Percentiles rank a stretch among this genome's conserved stretches.
Conservation (phyloP, 148 eudicot species). For the Polygonum aviculare region DNA sequence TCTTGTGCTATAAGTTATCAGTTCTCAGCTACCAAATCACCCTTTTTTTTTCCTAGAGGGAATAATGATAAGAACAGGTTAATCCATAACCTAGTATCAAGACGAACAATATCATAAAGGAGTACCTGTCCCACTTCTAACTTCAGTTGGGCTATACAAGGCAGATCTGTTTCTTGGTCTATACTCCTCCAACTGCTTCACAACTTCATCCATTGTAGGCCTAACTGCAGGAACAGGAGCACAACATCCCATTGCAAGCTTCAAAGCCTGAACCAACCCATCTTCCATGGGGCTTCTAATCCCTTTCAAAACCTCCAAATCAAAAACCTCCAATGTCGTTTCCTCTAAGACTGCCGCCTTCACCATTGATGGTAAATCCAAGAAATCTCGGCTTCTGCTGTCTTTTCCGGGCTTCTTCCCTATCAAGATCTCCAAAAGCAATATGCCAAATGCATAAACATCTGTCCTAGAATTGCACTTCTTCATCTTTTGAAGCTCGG, state of each 20-base stretch:
- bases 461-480: conserved; percentile 78
- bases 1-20: not conserved
- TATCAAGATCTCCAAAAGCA: conserved; percentile 69
- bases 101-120: conserved; percentile 38
- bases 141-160: conserved; percentile 86
- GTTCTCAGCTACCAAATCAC: not conserved
- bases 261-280: conserved; percentile 84
- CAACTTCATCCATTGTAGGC: conserved; percentile 93
- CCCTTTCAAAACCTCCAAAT: conserved; percentile 78
- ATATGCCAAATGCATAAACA: conserved; percentile 86
- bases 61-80: not conserved
- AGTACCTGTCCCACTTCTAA: conserved; percentile 82
- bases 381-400: conserved; percentile 45
- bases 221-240: conserved; percentile 78
- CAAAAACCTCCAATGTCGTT: conserved; percentile 92
- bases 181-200: conserved; percentile 88
- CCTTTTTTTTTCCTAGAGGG: not conserved
- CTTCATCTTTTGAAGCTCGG: conserved; percentile 90
- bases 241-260: conserved; percentile 97
- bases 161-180: conserved; percentile 93
- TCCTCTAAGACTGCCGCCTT: conserved; percentile 95
- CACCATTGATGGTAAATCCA: conserved; percentile 82
- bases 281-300: conserved; percentile 96
- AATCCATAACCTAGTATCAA: not conserved
- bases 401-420: conserved; percentile 78